Percentiles rank a stretch among this genome's conserved stretches.
phyloP scores from a whole-genome alignment of 163 green algal species.

The Trebouxia gelatinosa region DNA sequence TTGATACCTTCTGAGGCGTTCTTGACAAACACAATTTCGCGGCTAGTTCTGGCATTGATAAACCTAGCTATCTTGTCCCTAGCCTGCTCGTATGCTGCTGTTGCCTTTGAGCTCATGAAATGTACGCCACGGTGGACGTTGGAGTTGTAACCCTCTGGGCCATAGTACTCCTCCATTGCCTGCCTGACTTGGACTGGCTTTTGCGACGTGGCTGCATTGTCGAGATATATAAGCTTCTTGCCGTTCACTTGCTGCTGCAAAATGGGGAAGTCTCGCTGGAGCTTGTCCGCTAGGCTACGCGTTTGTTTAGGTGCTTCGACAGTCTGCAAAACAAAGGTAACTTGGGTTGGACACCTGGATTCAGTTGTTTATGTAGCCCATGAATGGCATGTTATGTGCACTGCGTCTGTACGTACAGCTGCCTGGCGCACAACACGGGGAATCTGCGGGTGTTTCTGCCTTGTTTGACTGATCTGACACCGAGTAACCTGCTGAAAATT shows the following conservation, averaged over 20 bases:
- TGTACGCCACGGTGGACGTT: slow-evolving; percentile 98
- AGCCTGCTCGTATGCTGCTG: slow-evolving; percentile 86
- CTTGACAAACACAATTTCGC: slow-evolving; percentile 84
- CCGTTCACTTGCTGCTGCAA: slow-evolving; percentile 89
- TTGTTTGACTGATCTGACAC: background rate
- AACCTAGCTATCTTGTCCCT: slow-evolving; percentile 81
- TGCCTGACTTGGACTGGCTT: slow-evolving; percentile 84
- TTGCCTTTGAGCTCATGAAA: slow-evolving; percentile 75
- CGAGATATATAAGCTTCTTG: slow-evolving; percentile 92
- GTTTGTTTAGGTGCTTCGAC: slow-evolving; percentile 1
- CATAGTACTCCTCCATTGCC: slow-evolving; percentile 77
- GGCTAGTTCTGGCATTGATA: slow-evolving; percentile 69
- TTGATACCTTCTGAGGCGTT: slow-evolving; percentile 87
- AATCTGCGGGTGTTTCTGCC: background rate
- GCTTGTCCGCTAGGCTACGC: slow-evolving; percentile 24
- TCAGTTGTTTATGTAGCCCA: no score
- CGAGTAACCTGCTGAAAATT: slow-evolving; percentile 2
- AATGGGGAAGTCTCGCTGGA: slow-evolving; percentile 83
- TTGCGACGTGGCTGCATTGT: slow-evolving; percentile 97
- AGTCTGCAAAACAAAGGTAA: slow-evolving; percentile 5
- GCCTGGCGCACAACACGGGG: background rate
- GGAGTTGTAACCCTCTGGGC: slow-evolving; percentile 74
- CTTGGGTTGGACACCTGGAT: no score
- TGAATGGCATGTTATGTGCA: background rate
- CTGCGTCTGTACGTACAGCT: background rate